Conservation (phyloP, 73 alveolate genomes). For the Uronychia binucleata region DNA sequence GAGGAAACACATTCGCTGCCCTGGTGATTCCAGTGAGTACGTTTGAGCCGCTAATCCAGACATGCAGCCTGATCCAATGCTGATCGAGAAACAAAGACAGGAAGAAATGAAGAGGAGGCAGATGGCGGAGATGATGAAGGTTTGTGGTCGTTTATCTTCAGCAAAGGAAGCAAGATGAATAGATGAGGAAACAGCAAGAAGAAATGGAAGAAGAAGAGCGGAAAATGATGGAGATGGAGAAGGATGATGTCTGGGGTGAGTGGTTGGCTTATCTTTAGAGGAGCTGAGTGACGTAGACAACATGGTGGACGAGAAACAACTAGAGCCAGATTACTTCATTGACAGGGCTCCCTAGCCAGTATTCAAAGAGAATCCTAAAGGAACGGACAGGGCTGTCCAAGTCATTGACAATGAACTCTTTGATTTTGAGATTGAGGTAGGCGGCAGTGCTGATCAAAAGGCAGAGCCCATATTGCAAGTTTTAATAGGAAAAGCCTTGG, state of each 20-base stretch:
- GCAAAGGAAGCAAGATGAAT: slow-evolving; percentile 59
- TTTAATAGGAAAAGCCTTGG: slow-evolving; percentile 95
- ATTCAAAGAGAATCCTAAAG: slow-evolving; percentile 84
- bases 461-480: slow-evolving; percentile 96
- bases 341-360: slow-evolving; percentile 92
- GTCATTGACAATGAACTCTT: slow-evolving; percentile 78
- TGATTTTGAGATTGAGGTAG: slow-evolving; percentile 64
- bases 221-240: slow-evolving; percentile 19
- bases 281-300: slow-evolving; percentile 71
- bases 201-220: slow-evolving; percentile 51
- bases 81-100: slow-evolving; percentile 70
- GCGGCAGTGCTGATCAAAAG: slow-evolving; percentile 74
- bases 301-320: slow-evolving; percentile 64
- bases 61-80: slow-evolving; percentile 67
- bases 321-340: slow-evolving; percentile 85
- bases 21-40: slow-evolving; percentile 81
- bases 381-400: slow-evolving; percentile 74
- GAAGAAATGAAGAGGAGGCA: slow-evolving; percentile 51
- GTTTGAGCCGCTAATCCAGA: slow-evolving; percentile 6
- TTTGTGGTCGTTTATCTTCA: not conserved
- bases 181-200: slow-evolving; percentile 19
- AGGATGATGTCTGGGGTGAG: slow-evolving; percentile 52
- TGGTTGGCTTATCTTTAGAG: slow-evolving; percentile 25
- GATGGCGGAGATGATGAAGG: slow-evolving; percentile 32
- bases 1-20: slow-evolving; percentile 98